Conservation (phyloP, 2,329 filamentous ascomycete genomes). For the Neonectria ditissima region DNA sequence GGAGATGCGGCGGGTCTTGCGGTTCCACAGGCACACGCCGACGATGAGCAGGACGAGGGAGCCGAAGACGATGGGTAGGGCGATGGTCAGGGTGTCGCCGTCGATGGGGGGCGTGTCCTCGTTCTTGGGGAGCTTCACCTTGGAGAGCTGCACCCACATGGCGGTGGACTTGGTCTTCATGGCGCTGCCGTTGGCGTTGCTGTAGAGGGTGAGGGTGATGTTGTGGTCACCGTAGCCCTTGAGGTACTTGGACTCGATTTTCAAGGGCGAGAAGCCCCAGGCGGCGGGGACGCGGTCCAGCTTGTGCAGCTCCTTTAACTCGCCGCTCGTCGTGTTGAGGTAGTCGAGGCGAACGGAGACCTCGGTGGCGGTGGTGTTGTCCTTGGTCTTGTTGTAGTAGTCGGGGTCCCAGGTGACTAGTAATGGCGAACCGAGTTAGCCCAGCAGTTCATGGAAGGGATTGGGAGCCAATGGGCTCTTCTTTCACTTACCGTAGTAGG, state of each 20-base stretch:
- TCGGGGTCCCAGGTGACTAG: conserved; percentile 69
- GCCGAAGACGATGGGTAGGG: conserved; percentile 63
- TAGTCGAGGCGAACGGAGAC: conserved; percentile 56
- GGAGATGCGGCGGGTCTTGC: conserved; percentile 61
- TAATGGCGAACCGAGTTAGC: conserved; percentile 8
- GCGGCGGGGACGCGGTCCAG: conserved; percentile 50
- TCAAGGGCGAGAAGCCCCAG: conserved; percentile 63
- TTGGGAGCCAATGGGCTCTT: neutral
- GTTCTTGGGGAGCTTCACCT: conserved; percentile 52
- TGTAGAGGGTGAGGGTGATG: conserved; percentile 61
- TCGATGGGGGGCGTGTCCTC: conserved; percentile 49
- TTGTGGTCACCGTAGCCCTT: conserved; percentile 55
- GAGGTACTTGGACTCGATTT: conserved; percentile 54
- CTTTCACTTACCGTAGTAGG: conserved; percentile 62
- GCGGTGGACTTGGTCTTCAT: conserved; percentile 56
- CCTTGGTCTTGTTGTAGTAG: conserved; percentile 59
- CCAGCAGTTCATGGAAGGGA: neutral
- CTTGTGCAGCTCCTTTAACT: conserved; percentile 53
- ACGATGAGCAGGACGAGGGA: conserved; percentile 61
- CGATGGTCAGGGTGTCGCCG: conserved; percentile 62
- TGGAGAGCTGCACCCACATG: conserved; percentile 52
- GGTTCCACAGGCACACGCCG: conserved; percentile 69
- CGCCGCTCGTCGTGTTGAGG: conserved; percentile 52
- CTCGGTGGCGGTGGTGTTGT: conserved; percentile 47
- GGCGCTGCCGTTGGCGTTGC: conserved; percentile 49